Evolutionary conservation across 2,329 filamentous ascomycete species (phyloP), one percentile per base, ranked within the genome.

Genomic region (Scytalidium lignicola): DNA sequence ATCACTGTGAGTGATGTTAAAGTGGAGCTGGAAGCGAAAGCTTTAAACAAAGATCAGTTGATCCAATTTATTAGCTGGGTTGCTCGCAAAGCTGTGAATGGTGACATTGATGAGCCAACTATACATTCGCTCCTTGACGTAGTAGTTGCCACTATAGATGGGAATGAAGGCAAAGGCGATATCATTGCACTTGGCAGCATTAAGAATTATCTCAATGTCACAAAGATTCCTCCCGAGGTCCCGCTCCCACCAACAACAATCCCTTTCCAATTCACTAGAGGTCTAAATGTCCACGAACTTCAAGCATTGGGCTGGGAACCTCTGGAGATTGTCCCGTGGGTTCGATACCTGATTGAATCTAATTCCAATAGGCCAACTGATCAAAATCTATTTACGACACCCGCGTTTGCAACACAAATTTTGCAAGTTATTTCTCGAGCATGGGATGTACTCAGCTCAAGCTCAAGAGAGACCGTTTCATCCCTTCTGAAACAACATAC

Each of bases 1-100:
- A 88, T 97, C 50, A 96, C 89, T 0, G 84, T 93, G 22, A 80
- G 83, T 3, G 93, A 99, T 63, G 89, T 99, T 52, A 88, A 85
- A 54, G 74, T 83, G 51, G 91, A 96, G 58, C 74, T 99, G 3
- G 88, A 90, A 60, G 79, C 83, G 7, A 90, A 89, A 61, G 88
- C 93, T 1, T 74, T 99, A 50, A 86, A 79, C 43, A 85, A 88
- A 53, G 74, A 79, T 26, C 92, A 97, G 66, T 76, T 96, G 15
- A 74, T 80, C 13, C 84, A 90, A 58, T 95, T 99, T 59, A 78
- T 99, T 49, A 81, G 79, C 48, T 99, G 93, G 92, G 79, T 86
- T 43, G 82, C 83, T 18, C 83, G 79, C 53, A 90, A 89, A 65
- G 81, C 88, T 9, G 70, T 80, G 17, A 76, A 71, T n/a, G 82